Conservation (phyloP, 208 protist genomes). For the Leishmania lainsoni region DNA sequence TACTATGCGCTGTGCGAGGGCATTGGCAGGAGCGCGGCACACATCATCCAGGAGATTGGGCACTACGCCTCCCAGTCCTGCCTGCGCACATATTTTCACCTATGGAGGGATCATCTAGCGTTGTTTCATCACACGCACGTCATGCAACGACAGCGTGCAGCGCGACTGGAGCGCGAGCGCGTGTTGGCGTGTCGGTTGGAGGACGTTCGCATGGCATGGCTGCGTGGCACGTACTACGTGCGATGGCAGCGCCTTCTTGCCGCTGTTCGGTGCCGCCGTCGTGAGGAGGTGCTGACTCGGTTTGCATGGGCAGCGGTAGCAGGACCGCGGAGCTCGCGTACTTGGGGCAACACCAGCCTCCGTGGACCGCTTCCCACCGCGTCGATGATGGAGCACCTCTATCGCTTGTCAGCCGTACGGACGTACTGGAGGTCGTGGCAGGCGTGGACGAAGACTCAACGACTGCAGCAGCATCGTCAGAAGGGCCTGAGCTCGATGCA, state of each 20-base stretch:
- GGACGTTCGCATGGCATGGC: background rate
- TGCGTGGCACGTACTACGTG: conserved; percentile 30
- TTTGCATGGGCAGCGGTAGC: conserved; percentile 17
- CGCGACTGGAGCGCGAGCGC: conserved; percentile 33
- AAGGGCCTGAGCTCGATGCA: background rate
- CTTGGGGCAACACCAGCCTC: too few relatives aligned
- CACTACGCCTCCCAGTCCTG: conserved; percentile 36
- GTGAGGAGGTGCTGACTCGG: conserved; percentile 15
- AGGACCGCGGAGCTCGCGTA: background rate
- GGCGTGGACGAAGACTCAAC: conserved; percentile 13
- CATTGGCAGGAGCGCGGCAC: conserved; percentile 38
- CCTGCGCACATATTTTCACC: conserved; percentile 40
- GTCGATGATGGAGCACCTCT: conserved; percentile 43
- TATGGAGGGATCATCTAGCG: conserved; percentile 51
- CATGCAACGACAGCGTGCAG: conserved; percentile 49
- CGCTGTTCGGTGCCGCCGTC: background rate
- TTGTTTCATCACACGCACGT: conserved; percentile 56
- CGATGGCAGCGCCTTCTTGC: conserved; percentile 31
- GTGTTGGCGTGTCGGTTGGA: conserved; percentile 16
- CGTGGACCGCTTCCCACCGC: conserved; percentile 27
- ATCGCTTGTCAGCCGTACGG: conserved; percentile 6
- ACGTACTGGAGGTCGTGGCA: conserved; percentile 34
- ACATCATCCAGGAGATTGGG: conserved; percentile 48
- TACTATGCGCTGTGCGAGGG: conserved; percentile 54
- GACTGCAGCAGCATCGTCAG: background rate